Conservation (phyloP, 2,329 filamentous ascomycete species). For the Niveomyces coronatus region DNA sequence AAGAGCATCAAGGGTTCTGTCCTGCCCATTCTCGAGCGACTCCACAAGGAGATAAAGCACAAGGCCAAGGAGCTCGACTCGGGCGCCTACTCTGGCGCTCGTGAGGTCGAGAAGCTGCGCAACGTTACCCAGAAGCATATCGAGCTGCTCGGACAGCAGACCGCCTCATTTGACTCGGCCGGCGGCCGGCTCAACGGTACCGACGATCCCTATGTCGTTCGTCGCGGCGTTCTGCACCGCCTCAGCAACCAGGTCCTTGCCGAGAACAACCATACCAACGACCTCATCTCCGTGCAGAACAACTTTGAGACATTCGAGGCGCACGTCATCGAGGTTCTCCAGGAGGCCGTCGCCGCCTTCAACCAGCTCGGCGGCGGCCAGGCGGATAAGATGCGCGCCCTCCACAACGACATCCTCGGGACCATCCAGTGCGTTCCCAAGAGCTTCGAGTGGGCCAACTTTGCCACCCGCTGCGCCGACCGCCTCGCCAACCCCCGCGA, state of each 20-base stretch:
- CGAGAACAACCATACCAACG: conserved; percentile 93
- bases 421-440: conserved; percentile 66
- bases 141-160: conserved; percentile 80
- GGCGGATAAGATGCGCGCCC: conserved; percentile 66
- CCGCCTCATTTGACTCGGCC: conserved; percentile 67
- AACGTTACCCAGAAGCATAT: conserved; percentile 88
- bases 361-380: conserved; percentile 71
- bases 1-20: conserved; percentile 81
- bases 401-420: conserved; percentile 76
- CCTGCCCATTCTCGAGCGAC: conserved; percentile 75
- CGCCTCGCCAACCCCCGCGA: conserved; percentile 69
- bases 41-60: conserved; percentile 94
- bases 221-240: conserved; percentile 70
- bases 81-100: conserved; percentile 74
- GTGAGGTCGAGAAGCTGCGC: conserved; percentile 85
- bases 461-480: conserved; percentile 59
- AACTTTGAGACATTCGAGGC: conserved; percentile 81
- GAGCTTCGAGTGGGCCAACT: conserved; percentile 89
- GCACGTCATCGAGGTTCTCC: conserved; percentile 73
- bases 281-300: conserved; percentile 83
- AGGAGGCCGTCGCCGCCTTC: conserved; percentile 75
- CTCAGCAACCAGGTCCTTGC: conserved; percentile 85
- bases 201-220: conserved; percentile 83
- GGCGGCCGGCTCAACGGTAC: conserved; percentile 58
- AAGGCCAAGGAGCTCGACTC: conserved; percentile 82